phyloP scores from a whole-genome alignment of 139 green algal species.

The Chlorella sp. region DNA sequence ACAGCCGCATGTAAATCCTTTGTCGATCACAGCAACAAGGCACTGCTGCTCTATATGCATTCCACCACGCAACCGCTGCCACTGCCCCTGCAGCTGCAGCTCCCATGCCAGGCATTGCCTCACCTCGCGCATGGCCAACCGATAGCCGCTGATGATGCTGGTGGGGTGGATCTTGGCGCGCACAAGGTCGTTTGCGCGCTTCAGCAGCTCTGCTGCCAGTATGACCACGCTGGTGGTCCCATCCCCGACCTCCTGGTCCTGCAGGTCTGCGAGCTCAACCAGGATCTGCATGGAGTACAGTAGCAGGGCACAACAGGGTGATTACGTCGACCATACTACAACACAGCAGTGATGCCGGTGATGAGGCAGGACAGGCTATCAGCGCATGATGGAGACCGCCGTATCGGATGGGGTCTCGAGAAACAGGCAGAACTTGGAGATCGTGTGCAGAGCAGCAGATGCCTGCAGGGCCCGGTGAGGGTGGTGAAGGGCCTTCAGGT shows the following conservation, averaged over 20 bases:
- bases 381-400: too few relatives aligned
- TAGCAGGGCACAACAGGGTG: background rate
- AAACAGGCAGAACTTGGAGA: background rate
- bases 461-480: background rate
- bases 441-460: background rate
- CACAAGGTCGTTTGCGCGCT: conserved; percentile 92
- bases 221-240: conserved; percentile 99
- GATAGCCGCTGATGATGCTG: conserved; percentile 94
- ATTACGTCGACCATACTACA: background rate
- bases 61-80: too few relatives aligned
- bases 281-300: conserved; percentile 72
- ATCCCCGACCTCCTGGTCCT: conserved; percentile 98
- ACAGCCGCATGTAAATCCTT: too few relatives aligned
- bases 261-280: conserved; percentile 97
- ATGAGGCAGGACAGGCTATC: too few relatives aligned
- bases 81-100: too few relatives aligned
- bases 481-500: too few relatives aligned
- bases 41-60: too few relatives aligned
- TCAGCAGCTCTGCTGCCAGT: conserved; percentile 93
- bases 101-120: too few relatives aligned
- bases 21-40: too few relatives aligned
- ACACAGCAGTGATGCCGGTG: background rate
- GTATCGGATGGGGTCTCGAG: background rate
- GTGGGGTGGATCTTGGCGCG: conserved; percentile 95
- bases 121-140: conserved; percentile 93